Base-by-base conservation (phyloP, 179 eudicot genomes). In the Spinacia oleracea region DNA sequence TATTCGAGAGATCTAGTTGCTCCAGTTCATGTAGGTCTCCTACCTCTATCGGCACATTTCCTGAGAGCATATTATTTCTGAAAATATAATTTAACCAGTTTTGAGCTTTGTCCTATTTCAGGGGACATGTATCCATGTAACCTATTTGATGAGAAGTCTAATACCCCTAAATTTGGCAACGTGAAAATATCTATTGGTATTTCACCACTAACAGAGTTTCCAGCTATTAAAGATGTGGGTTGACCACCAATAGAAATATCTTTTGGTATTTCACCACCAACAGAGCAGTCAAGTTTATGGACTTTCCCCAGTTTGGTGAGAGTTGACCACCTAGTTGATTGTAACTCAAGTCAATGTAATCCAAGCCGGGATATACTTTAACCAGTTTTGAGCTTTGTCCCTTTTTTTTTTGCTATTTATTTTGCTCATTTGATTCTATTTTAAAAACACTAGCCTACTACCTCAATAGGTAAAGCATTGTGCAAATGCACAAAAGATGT, bases 141-240 rank as follows among this genome's bases (percentile, higher is more conserved):
- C 32, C 46, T 46, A 53, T 84, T 81, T 1, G 81, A 84, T 1
- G 84, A 78, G 25, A 84, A 79, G 29, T 78, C 79, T 18, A 81
- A 68, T 5, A 5, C 46, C 0, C 11, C 74, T 43, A 84, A 67
- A 0, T 70, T 55, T 31, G 74, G 80, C 76, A 84, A 53, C 23
- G 18, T 25, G 5, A 68, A 25, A 6, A 81, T 43, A 0, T 31
- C 50, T 4, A 10, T 6, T 12, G 83, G 86, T 20, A 81, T 69
- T 74, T 62, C 55, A 9, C 86, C 86, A 6, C n/a, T 18, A 8
- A 84, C 42, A 3, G 29, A 51, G 27, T 81, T 84, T 9, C 72
- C 72, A 1, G 71, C 75, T 9, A 77, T 15, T 4, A 7, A 59
- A 6, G n/a, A n/a, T n/a, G n/a, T n/a, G n/a, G n/a, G n/a, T n/a